These are phyloP conservation scores for Xylaria sp. DNA, from an alignment of 2,329 filamentous ascomycete species.

Conservation along the genomic window DNA sequence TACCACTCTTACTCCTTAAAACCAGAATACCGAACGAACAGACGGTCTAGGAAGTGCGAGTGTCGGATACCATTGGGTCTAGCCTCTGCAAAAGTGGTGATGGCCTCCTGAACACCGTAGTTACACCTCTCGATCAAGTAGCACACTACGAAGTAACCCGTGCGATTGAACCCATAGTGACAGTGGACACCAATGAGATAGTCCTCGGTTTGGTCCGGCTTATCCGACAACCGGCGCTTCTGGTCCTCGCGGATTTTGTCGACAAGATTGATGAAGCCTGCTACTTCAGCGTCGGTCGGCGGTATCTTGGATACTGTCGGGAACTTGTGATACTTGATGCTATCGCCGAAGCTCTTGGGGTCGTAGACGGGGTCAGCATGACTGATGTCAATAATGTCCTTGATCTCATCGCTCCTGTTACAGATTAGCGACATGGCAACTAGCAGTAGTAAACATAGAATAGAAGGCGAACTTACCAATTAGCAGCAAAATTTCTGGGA, in stretches of 20 bases:
- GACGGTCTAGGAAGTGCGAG: constrained; percentile 77
- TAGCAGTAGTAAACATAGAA: neutral
- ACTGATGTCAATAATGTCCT: constrained; percentile 82
- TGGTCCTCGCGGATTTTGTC: constrained; percentile 56
- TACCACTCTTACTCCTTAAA: constrained; percentile 8
- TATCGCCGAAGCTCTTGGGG: constrained; percentile 62
- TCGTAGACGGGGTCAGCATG: constrained; percentile 90
- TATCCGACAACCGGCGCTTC: constrained; percentile 39
- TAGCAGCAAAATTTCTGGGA: constrained; percentile 59
- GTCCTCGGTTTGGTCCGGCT: constrained; percentile 37
- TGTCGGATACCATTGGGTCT: constrained; percentile 83
- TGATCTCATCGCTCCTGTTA: constrained; percentile 61
- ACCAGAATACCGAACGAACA: constrained; percentile 67
- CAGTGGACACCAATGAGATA: constrained; percentile 77
- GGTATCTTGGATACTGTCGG: constrained; percentile 90
- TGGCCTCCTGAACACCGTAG: constrained; percentile 67
- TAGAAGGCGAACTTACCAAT: constrained; percentile 23
- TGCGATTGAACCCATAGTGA: constrained; percentile 93
- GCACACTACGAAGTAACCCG: constrained; percentile 82
- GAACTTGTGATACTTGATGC: constrained; percentile 75
- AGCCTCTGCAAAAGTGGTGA: constrained; percentile 68
- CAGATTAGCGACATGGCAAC: constrained; percentile 34
- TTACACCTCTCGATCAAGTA: constrained; percentile 81
- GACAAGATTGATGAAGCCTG: constrained; percentile 50
- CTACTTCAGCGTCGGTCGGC: constrained; percentile 53